These are phyloP conservation scores for Amphibolis antarctica DNA, from an alignment of 106 monocot species.

Conservation along the genomic window DNA sequence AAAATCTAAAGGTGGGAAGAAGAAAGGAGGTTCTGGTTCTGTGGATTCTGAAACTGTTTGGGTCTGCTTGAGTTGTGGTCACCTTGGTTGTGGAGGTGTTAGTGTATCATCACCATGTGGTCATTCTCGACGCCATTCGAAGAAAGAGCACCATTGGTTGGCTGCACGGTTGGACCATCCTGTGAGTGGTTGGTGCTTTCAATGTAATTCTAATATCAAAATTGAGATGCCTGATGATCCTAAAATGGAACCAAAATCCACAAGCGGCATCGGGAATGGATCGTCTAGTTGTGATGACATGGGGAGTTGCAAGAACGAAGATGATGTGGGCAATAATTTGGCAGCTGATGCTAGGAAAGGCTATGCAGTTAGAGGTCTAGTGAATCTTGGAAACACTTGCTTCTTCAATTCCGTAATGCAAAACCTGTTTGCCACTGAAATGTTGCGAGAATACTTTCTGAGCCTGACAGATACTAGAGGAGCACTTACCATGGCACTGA, in stretches of 20 bases:
- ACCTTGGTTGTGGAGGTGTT: conserved; percentile 47
- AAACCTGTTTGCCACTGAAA: conserved; percentile 37
- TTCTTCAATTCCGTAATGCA: conserved; percentile 59
- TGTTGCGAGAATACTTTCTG: conserved; percentile 34
- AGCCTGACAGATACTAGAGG: conserved; percentile 30
- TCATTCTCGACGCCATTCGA: conserved; percentile 71
- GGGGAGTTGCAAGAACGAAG: neutral
- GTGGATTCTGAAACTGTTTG: conserved; percentile 34
- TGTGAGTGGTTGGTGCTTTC: conserved; percentile 48
- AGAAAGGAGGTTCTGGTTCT: conserved; percentile 32
- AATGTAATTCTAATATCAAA: conserved; percentile 37
- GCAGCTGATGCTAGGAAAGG: conserved; percentile 19
- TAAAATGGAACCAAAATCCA: conserved; percentile 3
- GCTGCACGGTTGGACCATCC: conserved; percentile 34
- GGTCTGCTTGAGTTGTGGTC: conserved; percentile 76
- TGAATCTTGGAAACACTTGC: conserved; percentile 71
- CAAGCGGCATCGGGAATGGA: conserved; percentile 3
- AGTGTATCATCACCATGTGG: conserved; percentile 44
- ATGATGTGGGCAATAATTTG: neutral
- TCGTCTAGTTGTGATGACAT: neutral
- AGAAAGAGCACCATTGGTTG: conserved; percentile 53
- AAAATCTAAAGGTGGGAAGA: conserved; percentile 41
- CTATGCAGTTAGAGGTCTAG: conserved; percentile 45
- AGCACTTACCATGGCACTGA: conserved; percentile 52
- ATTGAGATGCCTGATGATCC: conserved; percentile 38